These are phyloP conservation scores for Lodderomyces orthopsilosis DNA, from an alignment of 1,139 yeast species.

Conservation along the genomic window DNA sequence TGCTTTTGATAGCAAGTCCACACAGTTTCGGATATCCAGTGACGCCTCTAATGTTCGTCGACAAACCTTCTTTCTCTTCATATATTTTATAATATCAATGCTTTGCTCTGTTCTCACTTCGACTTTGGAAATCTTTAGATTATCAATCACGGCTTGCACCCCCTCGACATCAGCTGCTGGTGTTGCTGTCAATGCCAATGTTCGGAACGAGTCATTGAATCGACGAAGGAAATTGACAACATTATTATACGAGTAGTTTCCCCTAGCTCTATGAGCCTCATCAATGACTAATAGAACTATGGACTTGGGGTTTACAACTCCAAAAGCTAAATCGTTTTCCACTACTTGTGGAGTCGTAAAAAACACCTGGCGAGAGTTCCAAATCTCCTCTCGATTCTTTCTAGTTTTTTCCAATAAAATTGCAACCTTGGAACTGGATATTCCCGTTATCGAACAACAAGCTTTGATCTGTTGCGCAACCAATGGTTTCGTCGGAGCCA, in stretches of 20 bases:
- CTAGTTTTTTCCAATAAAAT: constrained; percentile 72
- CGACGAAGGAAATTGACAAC: constrained; percentile 67
- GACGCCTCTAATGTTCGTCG: constrained; percentile 55
- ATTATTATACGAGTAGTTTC: constrained; percentile 84
- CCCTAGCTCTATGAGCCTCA: constrained; percentile 94
- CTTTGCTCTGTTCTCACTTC: constrained; percentile 87
- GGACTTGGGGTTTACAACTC: constrained; percentile 70
- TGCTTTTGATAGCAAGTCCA: constrained; percentile 49
- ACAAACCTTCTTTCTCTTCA: constrained; percentile 66
- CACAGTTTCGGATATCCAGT: constrained; percentile 49
- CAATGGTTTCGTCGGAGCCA: constrained; percentile 96
- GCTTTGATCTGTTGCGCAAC: constrained; percentile 98
- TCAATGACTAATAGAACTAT: constrained; percentile 80
- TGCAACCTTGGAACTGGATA: constrained; percentile 73
- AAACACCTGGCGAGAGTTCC: constrained; percentile 76
- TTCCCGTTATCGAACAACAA: constrained; percentile 83
- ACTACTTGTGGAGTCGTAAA: constrained; percentile 97
- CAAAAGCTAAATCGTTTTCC: constrained; percentile 79
- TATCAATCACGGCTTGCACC: constrained; percentile 79
- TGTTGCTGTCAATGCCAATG: constrained; percentile 91
- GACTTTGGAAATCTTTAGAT: constrained; percentile 68
- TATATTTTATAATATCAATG: constrained; percentile 73
- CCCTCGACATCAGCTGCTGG: constrained; percentile 88
- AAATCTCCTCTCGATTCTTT: constrained; percentile 65
- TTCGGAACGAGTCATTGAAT: constrained; percentile 65